Base-by-base conservation (phyloP, 2,329 filamentous ascomycete species). In the Emydomyces testavorans region DNA sequence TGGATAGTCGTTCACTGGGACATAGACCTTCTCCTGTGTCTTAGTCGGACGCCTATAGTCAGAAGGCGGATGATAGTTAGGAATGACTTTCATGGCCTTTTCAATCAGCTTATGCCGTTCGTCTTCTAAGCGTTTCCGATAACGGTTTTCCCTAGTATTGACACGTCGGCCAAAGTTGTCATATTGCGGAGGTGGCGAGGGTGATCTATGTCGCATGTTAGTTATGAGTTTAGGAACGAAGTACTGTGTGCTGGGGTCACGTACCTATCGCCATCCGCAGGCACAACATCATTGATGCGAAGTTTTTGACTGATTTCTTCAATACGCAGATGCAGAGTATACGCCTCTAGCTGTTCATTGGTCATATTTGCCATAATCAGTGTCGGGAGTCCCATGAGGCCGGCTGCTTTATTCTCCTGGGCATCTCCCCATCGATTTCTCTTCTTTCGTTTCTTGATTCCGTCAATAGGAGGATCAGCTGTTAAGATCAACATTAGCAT, bases 21-120 rank as follows among this genome's bases (percentile, higher is more conserved):
- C 92, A 69, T 98, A 98, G 84, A 98, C 93, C 78, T 98, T 98
- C 78, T 98, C 92, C 73, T 98, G 92, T 66, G 92, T 98, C 84
- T 98, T 98, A 68, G 90, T 96, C 54, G 92, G 92, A 62, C 92
- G 86, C 68, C 92, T 87, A 70, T 98, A 98, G 69, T 98, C 92
- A 77, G 90, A 86, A 51, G 92, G 92, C 62, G 92, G 92, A 66
- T 96, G 88, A 68, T 98, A 98, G 79, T 95, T 95, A 73, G 92
- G 90, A 68, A 98, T 96, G 63, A 86, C 88, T 76, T 96, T 96
- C 86, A 96, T 94, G 60, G 92, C 92, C 76, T 93, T 95, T 66
- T 98, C 92, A 65, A 98, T 86, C 60, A 96, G 78, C 70, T 96
- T 96, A 73, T 98, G 92, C 57, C 92, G 89, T 72, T 98, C 92